Conservation (phyloP, 1,284 basidiomycete genomes). For the Cutaneotrichosporon sp. region DNA sequence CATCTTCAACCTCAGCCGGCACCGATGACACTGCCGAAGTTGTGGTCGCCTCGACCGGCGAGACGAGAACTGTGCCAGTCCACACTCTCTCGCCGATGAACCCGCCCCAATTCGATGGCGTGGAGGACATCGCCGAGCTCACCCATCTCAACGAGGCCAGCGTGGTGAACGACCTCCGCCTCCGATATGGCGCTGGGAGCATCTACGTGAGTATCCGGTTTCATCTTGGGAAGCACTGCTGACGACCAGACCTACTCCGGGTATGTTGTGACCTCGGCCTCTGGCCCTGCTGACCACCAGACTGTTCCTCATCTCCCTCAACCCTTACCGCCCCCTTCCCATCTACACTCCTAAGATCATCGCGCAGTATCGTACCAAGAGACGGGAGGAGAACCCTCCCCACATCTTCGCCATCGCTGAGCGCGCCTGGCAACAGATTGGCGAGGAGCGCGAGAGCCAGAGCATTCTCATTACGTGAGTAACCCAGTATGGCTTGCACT, state of each 20-base stretch:
- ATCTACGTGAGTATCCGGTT: conserved; percentile 79
- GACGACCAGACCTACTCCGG: conserved; percentile 51
- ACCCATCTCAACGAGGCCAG: conserved; percentile 98
- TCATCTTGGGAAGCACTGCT: background rate
- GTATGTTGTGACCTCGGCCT: conserved; percentile 24
- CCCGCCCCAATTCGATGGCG: conserved; percentile 96
- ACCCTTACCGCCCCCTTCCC: conserved; percentile 91
- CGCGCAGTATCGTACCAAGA: conserved; percentile 87
- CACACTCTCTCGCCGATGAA: conserved; percentile 92
- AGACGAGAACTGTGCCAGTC: conserved; percentile 64
- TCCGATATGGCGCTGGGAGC: conserved; percentile 86
- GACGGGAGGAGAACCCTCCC: conserved; percentile 90
- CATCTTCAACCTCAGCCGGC: conserved; percentile 24
- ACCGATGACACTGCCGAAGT: conserved; percentile 46
- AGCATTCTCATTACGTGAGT: conserved; percentile 95
- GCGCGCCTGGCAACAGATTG: conserved; percentile 97
- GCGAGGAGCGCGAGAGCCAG: conserved; percentile 95
- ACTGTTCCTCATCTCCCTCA: conserved; percentile 91
- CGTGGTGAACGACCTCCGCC: conserved; percentile 92
- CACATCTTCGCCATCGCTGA: conserved; percentile 98
- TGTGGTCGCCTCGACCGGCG: conserved; percentile 45
- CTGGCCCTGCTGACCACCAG: conserved; percentile 14
- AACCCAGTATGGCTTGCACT: conserved; percentile 5
- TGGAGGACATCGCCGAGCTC: conserved; percentile 97
- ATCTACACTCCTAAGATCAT: conserved; percentile 92